phyloP scores from a whole-genome alignment of 805 yeast species.

The Yamadazyma insecticola region DNA sequence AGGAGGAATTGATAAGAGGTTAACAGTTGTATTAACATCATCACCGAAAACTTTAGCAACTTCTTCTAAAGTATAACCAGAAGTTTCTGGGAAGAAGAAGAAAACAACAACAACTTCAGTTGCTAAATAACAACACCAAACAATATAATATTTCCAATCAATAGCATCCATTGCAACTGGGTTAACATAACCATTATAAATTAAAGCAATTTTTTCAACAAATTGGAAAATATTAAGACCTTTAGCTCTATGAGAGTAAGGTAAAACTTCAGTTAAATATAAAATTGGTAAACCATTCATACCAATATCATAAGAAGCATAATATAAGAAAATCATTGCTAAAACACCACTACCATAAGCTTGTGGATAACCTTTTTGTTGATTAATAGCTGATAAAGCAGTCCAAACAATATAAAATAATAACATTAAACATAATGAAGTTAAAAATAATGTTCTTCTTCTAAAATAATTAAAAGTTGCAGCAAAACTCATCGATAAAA shows the following conservation, averaged over 20 bases:
- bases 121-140: conserved; percentile 27
- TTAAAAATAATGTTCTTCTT: conserved; percentile 24
- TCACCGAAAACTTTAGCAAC: conserved; percentile 40
- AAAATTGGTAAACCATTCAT: conserved; percentile 44
- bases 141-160: conserved; percentile 42
- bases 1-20: too few relatives aligned
- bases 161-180: conserved; percentile 39
- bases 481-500: conserved; percentile 16
- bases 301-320: conserved; percentile 21
- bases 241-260: conserved; percentile 37
- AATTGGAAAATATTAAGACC: conserved; percentile 30
- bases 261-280: conserved; percentile 41
- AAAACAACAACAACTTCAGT: conserved; percentile 25
- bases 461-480: conserved; percentile 16
- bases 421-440: conserved; percentile 22
- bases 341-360: conserved; percentile 15
- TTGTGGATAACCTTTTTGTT: conserved; percentile 13
- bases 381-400: conserved; percentile 17
- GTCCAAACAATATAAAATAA: conserved; percentile 23
- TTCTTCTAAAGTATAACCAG: conserved; percentile 41
- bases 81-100: conserved; percentile 39
- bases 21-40: conserved; percentile 12
- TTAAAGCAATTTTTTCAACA: conserved; percentile 14
- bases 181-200: conserved; percentile 27
- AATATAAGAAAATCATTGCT: conserved; percentile 21